Evolutionary conservation across 2,329 filamentous ascomycete species (phyloP), one percentile per base, ranked within the genome.

Genomic region (Pezicula radicicola): DNA sequence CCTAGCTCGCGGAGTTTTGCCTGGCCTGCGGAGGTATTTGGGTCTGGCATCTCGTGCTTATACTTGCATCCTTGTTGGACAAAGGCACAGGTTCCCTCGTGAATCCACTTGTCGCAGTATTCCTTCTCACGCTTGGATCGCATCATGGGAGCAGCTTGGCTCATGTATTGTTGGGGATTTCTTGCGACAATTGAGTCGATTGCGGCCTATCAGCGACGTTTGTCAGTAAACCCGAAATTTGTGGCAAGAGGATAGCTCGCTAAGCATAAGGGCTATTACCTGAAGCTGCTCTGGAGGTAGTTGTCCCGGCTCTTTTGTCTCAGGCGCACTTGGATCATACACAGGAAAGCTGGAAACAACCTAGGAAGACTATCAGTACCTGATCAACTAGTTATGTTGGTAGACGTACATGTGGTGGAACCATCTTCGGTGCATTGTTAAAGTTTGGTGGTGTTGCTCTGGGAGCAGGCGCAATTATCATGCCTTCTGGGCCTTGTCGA

Each of bases 41-140:
- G 84, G 25, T 73, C 69, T 0, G 92, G 92, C 88, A 96, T 96
- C 67, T 94, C 89, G 67, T 96, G 92, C 72, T 91, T 93, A 75
- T 85, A 96, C 58, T 86, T 84, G 73, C 92, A 96, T 0, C 92
- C 91, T 64, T 92, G 86, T 67, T 95, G 89, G 3, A 81, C 85
- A 68, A 90, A 97, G 55, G 88, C 88, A 67, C 92, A 97, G 41
- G 89, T 83, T 18, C 91, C 91, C 53, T 88, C 86, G 61, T 89
- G 85, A 50, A 96, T 86, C 91, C 91, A 97, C 69, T 93, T 90
- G 53, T 91, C 89, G 70, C 91, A 96, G 69, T 88, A 96, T 21
- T 87, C 74, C 67, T 96, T 96, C 52, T 68, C 66, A 21, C 66
- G 55, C 9, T 60, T 58, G 13, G 27, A 36, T 13, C 42, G 33